phyloP scores from a whole-genome alignment of 306 rosid species.

The Rosa lucieae region DNA sequence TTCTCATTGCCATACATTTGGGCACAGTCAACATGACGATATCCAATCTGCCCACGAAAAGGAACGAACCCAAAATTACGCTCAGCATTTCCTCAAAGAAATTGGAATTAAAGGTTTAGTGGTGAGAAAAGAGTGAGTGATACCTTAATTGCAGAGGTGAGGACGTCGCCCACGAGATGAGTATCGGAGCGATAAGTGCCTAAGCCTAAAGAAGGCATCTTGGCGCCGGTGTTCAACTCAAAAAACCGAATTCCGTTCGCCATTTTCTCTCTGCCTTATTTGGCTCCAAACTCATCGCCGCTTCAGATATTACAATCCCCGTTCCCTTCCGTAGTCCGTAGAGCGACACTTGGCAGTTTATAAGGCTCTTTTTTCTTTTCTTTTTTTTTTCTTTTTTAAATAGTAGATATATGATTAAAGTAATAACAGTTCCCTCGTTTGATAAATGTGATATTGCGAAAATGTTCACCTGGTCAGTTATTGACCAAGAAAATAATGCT shows the following conservation, averaged over 20 bases:
- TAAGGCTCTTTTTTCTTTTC: background rate
- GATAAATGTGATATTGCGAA: too few relatives aligned
- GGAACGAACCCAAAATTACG: background rate
- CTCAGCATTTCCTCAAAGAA: background rate
- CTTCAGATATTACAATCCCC: background rate
- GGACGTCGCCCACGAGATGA: constrained; percentile 44
- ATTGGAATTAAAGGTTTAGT: background rate
- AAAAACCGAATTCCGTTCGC: constrained; percentile 41
- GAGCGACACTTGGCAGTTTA: background rate
- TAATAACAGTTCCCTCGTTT: too few relatives aligned
- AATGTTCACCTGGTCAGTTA: too few relatives aligned
- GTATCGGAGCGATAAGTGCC: constrained; percentile 71
- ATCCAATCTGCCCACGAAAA: constrained; percentile 48
- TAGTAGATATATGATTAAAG: too few relatives aligned
- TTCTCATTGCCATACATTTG: constrained; percentile 50
- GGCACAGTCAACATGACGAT: constrained; percentile 68
- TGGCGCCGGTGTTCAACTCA: constrained; percentile 69
- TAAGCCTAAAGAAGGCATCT: constrained; percentile 69
- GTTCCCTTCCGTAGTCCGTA: background rate
- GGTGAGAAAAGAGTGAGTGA: background rate
- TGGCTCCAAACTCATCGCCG: background rate
- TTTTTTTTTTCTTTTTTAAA: too few relatives aligned
- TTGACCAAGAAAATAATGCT: too few relatives aligned
- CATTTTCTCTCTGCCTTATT: constrained; percentile 34
- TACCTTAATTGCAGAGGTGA: constrained; percentile 60